These are phyloP conservation scores for Cynanchum wilfordii DNA, from an alignment of 257 asterid species.

Conservation along the genomic window DNA sequence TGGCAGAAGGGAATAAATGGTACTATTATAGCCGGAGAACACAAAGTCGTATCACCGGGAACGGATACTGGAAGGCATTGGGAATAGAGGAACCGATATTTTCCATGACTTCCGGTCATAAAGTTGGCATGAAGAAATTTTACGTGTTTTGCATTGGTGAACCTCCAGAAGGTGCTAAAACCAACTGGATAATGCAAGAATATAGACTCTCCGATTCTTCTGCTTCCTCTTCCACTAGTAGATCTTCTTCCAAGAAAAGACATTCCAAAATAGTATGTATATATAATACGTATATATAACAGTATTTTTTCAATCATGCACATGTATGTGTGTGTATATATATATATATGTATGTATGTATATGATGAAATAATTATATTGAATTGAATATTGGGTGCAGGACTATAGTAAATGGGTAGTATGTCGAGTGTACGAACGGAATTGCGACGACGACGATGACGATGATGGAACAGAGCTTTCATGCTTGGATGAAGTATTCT, in stretches of 20 bases:
- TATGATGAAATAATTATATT: too few species aligned
- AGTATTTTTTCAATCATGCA: too few species aligned
- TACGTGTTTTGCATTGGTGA: slow-evolving; percentile 66
- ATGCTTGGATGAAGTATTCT: slow-evolving; percentile 91
- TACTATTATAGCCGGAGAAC: slow-evolving; percentile 87
- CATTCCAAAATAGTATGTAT: slow-evolving; percentile 45
- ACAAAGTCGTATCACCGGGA: slow-evolving; percentile 49
- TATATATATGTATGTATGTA: too few species aligned
- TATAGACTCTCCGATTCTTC: slow-evolving; percentile 36
- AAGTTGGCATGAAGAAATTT: slow-evolving; percentile 58
- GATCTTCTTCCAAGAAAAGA: slow-evolving; percentile 54
- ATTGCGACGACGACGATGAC: slow-evolving; percentile 26
- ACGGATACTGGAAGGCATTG: slow-evolving; percentile 72
- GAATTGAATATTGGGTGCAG: slow-evolving; percentile 21
- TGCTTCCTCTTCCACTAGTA: slow-evolving; percentile 12
- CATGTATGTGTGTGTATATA: too few species aligned
- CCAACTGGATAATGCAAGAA: slow-evolving; percentile 93
- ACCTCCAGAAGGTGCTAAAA: slow-evolving; percentile 46
- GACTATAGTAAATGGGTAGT: slow-evolving; percentile 84
- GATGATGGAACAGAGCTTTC: slow-evolving; percentile 77
- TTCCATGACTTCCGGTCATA: slow-evolving; percentile 36
- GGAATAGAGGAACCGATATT: slow-evolving; percentile 72
- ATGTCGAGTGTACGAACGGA: slow-evolving; percentile 71
- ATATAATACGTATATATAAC: too few species aligned
- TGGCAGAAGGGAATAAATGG: slow-evolving; percentile 90